These are phyloP conservation scores for Elongisporangium anandrum DNA, from an alignment of 352 stramenopile genomes.

Conservation along the genomic window DNA sequence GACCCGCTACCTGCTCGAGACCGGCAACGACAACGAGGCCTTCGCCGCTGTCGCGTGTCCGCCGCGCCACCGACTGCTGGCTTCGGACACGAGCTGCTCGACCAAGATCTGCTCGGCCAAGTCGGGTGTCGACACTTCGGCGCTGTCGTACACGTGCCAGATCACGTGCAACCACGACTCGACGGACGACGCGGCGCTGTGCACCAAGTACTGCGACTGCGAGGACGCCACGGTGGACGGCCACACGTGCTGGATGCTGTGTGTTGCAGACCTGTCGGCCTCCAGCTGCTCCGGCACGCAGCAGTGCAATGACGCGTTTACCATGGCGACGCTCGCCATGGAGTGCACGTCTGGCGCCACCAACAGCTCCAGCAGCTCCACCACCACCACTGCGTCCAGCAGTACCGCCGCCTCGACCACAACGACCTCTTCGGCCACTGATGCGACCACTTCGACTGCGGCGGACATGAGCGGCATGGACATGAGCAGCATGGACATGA, in stretches of 20 bases:
- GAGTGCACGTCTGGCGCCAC: slow-evolving; percentile 26
- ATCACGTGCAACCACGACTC: slow-evolving; percentile 57
- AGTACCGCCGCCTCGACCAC: background rate
- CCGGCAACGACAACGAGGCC: slow-evolving; percentile 15
- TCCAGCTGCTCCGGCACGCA: slow-evolving; percentile 42
- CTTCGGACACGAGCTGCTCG: slow-evolving; percentile 44
- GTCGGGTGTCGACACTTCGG: slow-evolving; percentile 15
- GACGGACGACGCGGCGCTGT: slow-evolving; percentile 23
- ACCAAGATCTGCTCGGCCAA: slow-evolving; percentile 40
- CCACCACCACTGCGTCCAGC: slow-evolving; percentile 1
- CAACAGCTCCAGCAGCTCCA: slow-evolving; percentile 1
- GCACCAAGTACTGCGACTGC: slow-evolving; percentile 40
- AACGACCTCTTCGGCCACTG: background rate
- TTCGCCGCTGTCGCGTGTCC: slow-evolving; percentile 47
- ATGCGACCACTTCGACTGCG: background rate
- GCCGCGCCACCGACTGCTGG: slow-evolving; percentile 30
- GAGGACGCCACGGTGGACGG: slow-evolving; percentile 17
- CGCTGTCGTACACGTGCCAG: slow-evolving; percentile 38
- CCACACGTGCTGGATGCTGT: slow-evolving; percentile 57
- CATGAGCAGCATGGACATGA: slow-evolving; percentile 1
- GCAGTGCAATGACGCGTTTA: slow-evolving; percentile 34
- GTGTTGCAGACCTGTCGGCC: slow-evolving; percentile 37
- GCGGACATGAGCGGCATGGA: background rate
- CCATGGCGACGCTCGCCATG: slow-evolving; percentile 38
- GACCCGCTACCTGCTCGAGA: slow-evolving; percentile 45